Base-by-base conservation (phyloP, 164 flowering plant genomes). In the Houttuynia cordata region DNA sequence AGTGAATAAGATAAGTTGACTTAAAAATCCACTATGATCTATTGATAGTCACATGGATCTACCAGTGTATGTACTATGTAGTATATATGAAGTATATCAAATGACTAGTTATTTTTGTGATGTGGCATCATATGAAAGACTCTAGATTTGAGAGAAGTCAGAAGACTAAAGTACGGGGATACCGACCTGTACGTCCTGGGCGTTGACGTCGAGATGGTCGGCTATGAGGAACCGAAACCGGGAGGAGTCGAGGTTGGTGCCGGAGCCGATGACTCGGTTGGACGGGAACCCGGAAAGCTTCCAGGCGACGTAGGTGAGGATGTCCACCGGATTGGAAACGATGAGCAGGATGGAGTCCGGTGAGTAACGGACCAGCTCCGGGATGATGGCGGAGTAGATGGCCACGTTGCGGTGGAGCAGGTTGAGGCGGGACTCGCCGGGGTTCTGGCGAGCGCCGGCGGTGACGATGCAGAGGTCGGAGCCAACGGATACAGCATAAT, bases 401-500 rank as follows among this genome's bases (percentile, higher is more conserved):
- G 67, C 61, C 37, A 83, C 78, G 51, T 88, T 88, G 69, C 91
- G 72, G 57, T 88, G 82, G 25, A 86, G 39, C 49, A 88, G 69
- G 62, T 81, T 80, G 59, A 86, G 73, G 75, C 93, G 70, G 15
- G 88, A 81, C 77, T 88, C 91, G 0, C 83, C 90, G 12, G 79
- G 60, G 57, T 62, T 76, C 85, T 86, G 96, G 0, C 88, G 73
- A 0, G 87, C 90, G 0, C 92, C 96, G 52, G 96, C 96, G 10
- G 96, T 86, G 62, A 88, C 80, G 61, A 88, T 84, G 70, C 87
- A 81, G 50, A 86, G 84, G 62, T 88, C 93, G 47, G 96, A 88
- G n/a, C 73, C 80, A 15, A 73, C 78, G 23, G 93, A 81, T 60
- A 74, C 72, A 55, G 78, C 42, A 73, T 75, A 80, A 71, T 88